Conservation (phyloP, 2,329 filamentous ascomycete species). For the Lasiodiplodia gonubiensis region DNA sequence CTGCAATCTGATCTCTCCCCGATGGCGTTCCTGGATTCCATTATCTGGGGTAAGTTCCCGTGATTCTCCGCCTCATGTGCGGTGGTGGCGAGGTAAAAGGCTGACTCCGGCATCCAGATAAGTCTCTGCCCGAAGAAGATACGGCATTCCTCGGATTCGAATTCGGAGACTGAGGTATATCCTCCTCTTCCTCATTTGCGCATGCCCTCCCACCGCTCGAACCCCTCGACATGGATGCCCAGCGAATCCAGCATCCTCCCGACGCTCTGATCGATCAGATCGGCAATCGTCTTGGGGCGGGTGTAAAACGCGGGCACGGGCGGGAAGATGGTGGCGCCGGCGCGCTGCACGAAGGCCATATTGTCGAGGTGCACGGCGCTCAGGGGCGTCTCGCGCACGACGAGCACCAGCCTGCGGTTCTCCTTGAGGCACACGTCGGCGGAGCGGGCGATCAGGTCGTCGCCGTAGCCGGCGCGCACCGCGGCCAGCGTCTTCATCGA, state of each 20-base stretch:
- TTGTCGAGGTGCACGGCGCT: constrained; percentile 56
- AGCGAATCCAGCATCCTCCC: constrained; percentile 56
- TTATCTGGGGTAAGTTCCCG: constrained; percentile 15
- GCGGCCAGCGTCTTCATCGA: constrained; percentile 57
- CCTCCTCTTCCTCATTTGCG: not conserved
- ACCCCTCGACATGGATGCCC: constrained; percentile 49
- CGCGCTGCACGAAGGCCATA: constrained; percentile 44
- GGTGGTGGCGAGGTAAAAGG: not conserved
- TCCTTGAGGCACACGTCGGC: constrained; percentile 58
- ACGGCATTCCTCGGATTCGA: not conserved
- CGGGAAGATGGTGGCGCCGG: constrained; percentile 31
- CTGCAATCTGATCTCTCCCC: constrained; percentile 7
- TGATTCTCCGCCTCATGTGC: not conserved
- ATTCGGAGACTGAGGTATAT: not conserved
- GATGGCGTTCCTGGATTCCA: constrained; percentile 18
- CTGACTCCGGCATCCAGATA: not conserved
- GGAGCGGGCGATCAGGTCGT: constrained; percentile 54
- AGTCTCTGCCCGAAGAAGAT: not conserved
- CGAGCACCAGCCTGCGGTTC: constrained; percentile 47
- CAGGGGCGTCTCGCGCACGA: constrained; percentile 53
- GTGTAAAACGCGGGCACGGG: constrained; percentile 33
- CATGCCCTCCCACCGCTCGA: constrained; percentile 48
- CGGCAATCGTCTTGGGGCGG: constrained; percentile 28
- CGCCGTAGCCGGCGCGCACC: constrained; percentile 49
- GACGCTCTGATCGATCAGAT: constrained; percentile 50